These are phyloP conservation scores for Solanum paucissectum DNA, from an alignment of 257 asterid species.

Conservation along the genomic window DNA sequence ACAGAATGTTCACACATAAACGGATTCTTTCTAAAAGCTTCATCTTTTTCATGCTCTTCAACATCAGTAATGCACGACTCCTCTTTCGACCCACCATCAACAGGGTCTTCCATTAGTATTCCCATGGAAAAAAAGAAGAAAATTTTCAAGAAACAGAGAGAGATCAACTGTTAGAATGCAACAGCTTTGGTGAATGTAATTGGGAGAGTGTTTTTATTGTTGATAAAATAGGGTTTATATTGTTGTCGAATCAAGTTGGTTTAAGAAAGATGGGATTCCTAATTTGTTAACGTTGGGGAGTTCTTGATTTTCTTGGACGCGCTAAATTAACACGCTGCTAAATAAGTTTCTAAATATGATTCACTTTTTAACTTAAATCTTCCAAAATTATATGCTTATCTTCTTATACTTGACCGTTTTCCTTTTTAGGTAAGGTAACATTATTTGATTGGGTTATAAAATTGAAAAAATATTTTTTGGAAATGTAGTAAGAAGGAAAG, in stretches of 20 bases:
- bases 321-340: neutral
- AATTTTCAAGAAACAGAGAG: neutral
- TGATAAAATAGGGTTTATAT: too few relatives aligned
- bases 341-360: neutral
- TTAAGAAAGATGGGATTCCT: neutral
- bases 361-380: neutral
- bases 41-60: neutral
- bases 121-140: neutral
- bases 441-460: neutral
- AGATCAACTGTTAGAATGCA: neutral
- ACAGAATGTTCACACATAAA: neutral
- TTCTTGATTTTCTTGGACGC: neutral
- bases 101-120: neutral
- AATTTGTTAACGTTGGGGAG: too few relatives aligned
- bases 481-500: too few relatives aligned
- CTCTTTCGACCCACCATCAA: neutral
- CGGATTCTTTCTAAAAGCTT: neutral
- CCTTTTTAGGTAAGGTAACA: neutral
- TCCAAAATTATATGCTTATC: neutral
- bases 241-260: neutral
- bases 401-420: neutral
- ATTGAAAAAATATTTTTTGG: too few relatives aligned
- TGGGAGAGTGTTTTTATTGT: neutral
- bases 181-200: neutral
- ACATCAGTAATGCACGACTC: neutral